Conservation (phyloP, 768 basidiomycete genomes). For the Mycena venus region DNA sequence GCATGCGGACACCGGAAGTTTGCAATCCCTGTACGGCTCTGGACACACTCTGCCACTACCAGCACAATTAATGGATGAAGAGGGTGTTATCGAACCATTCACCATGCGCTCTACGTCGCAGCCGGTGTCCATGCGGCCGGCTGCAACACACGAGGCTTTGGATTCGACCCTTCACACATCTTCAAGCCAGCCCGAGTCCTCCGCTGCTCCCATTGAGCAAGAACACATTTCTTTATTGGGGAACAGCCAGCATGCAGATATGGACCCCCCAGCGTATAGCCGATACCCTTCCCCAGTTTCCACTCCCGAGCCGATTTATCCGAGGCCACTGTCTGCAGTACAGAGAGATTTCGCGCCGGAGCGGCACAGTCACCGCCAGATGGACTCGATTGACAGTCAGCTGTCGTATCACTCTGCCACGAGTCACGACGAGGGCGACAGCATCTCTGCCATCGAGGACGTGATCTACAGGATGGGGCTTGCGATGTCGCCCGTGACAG, state of each 20-base stretch:
- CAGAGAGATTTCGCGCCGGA: not conserved
- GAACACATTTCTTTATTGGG: not conserved
- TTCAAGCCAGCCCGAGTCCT: not conserved
- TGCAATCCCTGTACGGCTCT: conserved; percentile 45
- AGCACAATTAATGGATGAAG: too few relatives aligned
- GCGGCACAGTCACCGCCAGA: conserved; percentile 33
- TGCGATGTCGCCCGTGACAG: not conserved
- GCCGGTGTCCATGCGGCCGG: too few relatives aligned
- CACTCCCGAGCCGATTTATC: conserved; percentile 34
- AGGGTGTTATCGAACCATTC: too few relatives aligned
- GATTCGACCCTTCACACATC: conserved; percentile 17
- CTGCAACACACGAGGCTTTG: too few relatives aligned
- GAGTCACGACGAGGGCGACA: conserved; percentile 28
- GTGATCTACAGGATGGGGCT: conserved; percentile 38
- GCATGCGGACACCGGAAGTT: conserved; percentile 49
- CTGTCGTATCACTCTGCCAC: conserved; percentile 43
- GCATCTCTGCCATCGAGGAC: conserved; percentile 39
- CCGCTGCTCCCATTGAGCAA: not conserved
- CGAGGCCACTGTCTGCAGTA: conserved; percentile 22
- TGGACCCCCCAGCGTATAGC: conserved; percentile 53
- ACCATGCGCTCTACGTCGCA: too few relatives aligned
- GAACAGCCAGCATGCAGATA: not conserved
- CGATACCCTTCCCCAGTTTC: conserved; percentile 36
- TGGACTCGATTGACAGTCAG: conserved; percentile 48
- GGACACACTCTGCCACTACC: conserved; percentile 39